Evolutionary conservation across 768 basidiomycete species (phyloP), one percentile per base, ranked within the genome.

Genomic region (Tephrocybe sp.): DNA sequence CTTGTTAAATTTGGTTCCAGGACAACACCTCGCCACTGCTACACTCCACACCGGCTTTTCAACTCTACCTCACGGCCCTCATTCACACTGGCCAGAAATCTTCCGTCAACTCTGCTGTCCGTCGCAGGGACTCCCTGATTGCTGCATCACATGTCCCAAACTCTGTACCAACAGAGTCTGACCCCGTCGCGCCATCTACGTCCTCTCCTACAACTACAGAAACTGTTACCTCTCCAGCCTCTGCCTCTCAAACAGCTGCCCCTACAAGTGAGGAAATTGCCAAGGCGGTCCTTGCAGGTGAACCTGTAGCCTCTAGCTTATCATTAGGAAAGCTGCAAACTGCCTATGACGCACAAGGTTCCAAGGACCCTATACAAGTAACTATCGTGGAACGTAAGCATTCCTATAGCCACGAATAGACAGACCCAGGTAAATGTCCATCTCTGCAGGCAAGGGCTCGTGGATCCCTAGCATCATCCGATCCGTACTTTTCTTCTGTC

Each of bases 311-410:
- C 35, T 55, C 59, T 18, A 63, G 58, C 52, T 52, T 71, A 9
- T 72, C 76, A 21, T 60, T 78, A 44, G 68, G 69, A 36, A 80
- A 71, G 49, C 49, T 78, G 26, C 62, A 73, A 11, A 69, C 77
- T 11, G 72, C 71, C 19, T 61, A 77, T 40, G 64, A 71, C 51
- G 62, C 70, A 42, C 71, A 70, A 9, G 78, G 76, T 21, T 69
- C 72, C 16, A 54, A 62, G 0, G 79, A 79, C 51, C 92, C 92
- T 5, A 84, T 95, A 26, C 80, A 88, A 39, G 92, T 94, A 31
- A 79, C 89, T 21, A 79, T 94, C 55, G 83, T 84, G 53, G 90
- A 93, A 76, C 82, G 92, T 88, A 60, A 66, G 87, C 76, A 15
- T 35, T 35, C 50, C 34, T 11, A 4, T 28, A 35, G 15, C 18